Conservation (phyloP, 106 monocot genomes). For the Acanthochlamys bracteata region DNA sequence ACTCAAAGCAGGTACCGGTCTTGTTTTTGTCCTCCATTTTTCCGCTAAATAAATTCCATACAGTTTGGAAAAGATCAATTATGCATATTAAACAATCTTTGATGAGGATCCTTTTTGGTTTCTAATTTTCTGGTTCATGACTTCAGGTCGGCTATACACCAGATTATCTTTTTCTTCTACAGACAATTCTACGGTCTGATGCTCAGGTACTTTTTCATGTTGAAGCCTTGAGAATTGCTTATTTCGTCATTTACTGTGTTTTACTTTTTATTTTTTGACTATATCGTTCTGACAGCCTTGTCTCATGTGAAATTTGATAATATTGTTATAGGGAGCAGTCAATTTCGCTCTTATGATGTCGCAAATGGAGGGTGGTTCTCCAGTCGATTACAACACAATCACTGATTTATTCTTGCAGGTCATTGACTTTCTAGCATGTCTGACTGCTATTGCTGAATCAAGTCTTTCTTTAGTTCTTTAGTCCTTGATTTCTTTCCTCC, state of each 20-base stretch:
- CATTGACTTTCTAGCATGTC: neutral
- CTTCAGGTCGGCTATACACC: slow-evolving; percentile 95
- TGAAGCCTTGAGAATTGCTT: no score
- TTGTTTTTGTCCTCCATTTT: neutral
- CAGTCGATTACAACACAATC: slow-evolving; percentile 97
- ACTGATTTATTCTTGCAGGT: slow-evolving; percentile 99
- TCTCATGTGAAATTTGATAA: neutral
- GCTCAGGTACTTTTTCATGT: slow-evolving; percentile 60
- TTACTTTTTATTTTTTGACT: no score
- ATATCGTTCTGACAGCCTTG: no score
- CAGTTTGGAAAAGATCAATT: neutral
- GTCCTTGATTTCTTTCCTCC: no score
- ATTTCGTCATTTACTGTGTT: neutral
- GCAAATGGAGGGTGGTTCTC: slow-evolving; percentile 98
- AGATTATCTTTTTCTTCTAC: slow-evolving; percentile 97
- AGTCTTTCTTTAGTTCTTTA: no score
- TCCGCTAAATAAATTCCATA: neutral
- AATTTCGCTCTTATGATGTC: slow-evolving; percentile 87
- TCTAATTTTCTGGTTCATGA: neutral
- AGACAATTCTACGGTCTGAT: slow-evolving; percentile 89
- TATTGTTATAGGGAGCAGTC: slow-evolving; percentile 45
- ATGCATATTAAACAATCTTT: neutral
- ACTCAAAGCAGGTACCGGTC: slow-evolving; percentile 82
- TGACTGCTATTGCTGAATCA: no score
- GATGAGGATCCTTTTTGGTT: neutral